Evolutionary conservation across 164 flowering plant genomes (phyloP), one percentile per base, ranked within the genome.

Genomic region (Nymphaea thermarum): DNA sequence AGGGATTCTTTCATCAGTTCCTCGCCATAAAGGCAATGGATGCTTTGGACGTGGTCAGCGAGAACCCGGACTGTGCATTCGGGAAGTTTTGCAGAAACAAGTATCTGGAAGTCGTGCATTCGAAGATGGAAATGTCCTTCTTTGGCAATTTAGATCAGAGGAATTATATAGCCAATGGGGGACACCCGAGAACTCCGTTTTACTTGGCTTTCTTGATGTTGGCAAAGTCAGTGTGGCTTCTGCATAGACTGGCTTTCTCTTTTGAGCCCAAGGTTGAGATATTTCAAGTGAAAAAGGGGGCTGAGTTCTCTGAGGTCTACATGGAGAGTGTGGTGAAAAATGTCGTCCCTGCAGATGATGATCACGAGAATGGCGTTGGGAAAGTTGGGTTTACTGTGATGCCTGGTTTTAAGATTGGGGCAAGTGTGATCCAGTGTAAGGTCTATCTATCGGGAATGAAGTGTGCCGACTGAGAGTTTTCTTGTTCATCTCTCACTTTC

Each of bases 151-250:
- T 88, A 69, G 99, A 95, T 75, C 99, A 95, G 71, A 69, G 97
- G 70, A 90, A 86, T 65, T 82, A 80, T 70, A 81, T 95, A 2
- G 66, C 68, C 72, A 82, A 88, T n/a, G 98, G 97, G 17, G 93
- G 94, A 63, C 99, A 95, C 72, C 99, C 98, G 66, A 80, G 98
- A 73, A 92, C 97, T 44, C 86, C 96, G n/a, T 92, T 95, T 74
- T 95, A 95, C 78, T 90, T 83, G 76, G 96, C 92, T 5, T 95
- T 91, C 79, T 77, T 92, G 64, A 90, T 87, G 79, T 75, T 95
- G 53, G 96, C 96, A 42, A 95, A 92, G 73, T 75, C 93, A 10
- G 78, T 92, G 67, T 95, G 98, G 98, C 90, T 95, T 65, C 69
- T 90, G 77, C 98, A 92, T 71, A 77, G 90, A 78, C 65, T 92